These are phyloP conservation scores for Thalassiosira oceanica DNA, from an alignment of 352 stramenopile species.

Conservation along the genomic window DNA sequence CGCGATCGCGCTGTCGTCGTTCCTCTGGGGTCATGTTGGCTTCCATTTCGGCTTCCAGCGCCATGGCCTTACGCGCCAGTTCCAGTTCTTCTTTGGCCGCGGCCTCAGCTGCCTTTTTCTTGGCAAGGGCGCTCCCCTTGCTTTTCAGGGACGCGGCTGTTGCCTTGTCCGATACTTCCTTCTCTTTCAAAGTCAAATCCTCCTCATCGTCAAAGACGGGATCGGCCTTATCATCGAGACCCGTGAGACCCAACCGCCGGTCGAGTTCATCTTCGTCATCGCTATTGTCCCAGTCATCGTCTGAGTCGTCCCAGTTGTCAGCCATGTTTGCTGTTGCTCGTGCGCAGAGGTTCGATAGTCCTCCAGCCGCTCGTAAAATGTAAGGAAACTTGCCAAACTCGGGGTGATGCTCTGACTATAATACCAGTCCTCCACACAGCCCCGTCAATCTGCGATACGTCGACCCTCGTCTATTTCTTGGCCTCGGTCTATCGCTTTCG, in stretches of 20 bases:
- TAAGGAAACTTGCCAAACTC: no score
- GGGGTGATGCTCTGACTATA: no score
- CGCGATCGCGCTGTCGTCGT: slow-evolving; percentile 40
- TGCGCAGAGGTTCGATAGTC: no score
- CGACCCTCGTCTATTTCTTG: no score
- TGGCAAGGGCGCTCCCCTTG: slow-evolving; percentile 73
- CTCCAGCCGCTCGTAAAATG: no score
- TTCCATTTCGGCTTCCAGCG: slow-evolving; percentile 77
- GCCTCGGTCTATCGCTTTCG: no score
- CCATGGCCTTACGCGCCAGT: slow-evolving; percentile 72
- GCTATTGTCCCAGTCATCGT: slow-evolving; percentile 78
- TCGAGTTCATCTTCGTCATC: slow-evolving; percentile 77
- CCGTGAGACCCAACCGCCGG: slow-evolving; percentile 56
- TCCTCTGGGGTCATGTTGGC: slow-evolving; percentile 78
- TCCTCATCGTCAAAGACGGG: slow-evolving; percentile 78
- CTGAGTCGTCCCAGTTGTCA: slow-evolving; percentile 73
- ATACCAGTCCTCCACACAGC: no score
- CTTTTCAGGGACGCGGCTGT: slow-evolving; percentile 53
- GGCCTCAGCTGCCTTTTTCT: slow-evolving; percentile 72
- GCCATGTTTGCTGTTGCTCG: slow-evolving; percentile 52
- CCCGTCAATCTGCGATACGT: no score
- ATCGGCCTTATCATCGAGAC: slow-evolving; percentile 28
- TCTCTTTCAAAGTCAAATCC: slow-evolving; percentile 79
- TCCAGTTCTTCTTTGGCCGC: slow-evolving; percentile 66
- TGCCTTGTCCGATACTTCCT: slow-evolving; percentile 46